Conservation (phyloP, 345 rosid genomes). For the Hibiscus trionum region DNA sequence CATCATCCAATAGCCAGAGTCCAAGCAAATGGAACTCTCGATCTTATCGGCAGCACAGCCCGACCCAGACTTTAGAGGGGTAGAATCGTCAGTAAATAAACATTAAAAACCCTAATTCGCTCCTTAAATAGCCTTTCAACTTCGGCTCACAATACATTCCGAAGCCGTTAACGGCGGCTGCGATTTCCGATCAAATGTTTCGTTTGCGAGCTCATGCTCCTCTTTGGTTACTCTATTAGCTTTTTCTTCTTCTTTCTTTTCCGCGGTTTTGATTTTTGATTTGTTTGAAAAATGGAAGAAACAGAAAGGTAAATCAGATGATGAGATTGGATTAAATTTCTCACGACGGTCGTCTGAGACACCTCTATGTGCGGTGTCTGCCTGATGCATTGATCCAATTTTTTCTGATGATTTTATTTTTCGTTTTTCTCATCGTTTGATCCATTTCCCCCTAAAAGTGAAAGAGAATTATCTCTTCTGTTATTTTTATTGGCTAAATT, state of each 20-base stretch:
- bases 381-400: not conserved
- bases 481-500: not conserved
- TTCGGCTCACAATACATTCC: no score
- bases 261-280: not conserved
- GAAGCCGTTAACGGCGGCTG: not conserved
- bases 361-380: constrained; percentile 1
- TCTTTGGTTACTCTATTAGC: not conserved
- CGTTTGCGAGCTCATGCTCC: not conserved
- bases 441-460: no score
- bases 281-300: not conserved
- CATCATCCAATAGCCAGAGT: no score
- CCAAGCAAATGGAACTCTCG: no score
- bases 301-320: constrained; percentile 19
- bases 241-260: not conserved
- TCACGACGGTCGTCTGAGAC: constrained; percentile 84
- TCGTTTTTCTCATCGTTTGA: not conserved
- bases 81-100: not conserved
- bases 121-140: not conserved
- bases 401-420: not conserved
- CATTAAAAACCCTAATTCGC: not conserved
- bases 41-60: no score
- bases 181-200: not conserved
- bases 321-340: constrained; percentile 44
- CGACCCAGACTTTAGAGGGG: not conserved
- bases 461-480: no score